Percentiles rank a stretch among this genome's conserved stretches.
Evolutionary conservation across 495 filamentous ascomycete species (phyloP).

Genomic region (Daldinia loculata): DNA sequence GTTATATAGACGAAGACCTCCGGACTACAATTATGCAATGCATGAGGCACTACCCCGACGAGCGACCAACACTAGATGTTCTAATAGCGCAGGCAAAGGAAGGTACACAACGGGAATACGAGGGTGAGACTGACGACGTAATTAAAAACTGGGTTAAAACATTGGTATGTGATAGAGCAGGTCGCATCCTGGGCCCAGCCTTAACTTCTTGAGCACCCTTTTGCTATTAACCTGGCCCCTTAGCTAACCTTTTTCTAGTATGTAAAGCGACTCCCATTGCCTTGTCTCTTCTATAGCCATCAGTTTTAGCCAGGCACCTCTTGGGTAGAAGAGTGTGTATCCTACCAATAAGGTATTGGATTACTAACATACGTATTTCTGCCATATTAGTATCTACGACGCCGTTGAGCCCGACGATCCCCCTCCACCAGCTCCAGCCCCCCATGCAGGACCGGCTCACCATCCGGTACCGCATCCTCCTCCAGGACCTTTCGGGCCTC

Average conservation of each 20-base stretch:
- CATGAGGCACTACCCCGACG: constrained; percentile 24
- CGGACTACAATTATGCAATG: constrained; percentile 17
- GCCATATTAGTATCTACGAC: background rate
- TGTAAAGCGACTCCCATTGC: background rate
- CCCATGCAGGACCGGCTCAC: too few species aligned
- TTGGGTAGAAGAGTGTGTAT: background rate
- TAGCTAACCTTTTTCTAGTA: background rate
- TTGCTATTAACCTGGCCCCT: background rate
- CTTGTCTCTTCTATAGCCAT: background rate
- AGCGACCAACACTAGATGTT: constrained; percentile 1
- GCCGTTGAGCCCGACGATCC: background rate
- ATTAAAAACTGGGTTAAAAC: constrained; percentile 21
- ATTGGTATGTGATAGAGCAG: constrained; percentile 11
- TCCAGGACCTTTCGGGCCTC: background rate
- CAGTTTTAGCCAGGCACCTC: background rate
- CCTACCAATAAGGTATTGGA: background rate
- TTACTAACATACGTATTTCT: background rate
- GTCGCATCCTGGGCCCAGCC: too few species aligned
- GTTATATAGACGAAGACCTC: constrained; percentile 15
- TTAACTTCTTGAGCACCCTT: background rate
- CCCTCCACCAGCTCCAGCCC: background rate
- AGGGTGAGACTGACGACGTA: background rate
- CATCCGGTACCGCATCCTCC: background rate
- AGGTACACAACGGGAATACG: background rate
- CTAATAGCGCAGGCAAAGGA: constrained; percentile 8